These are phyloP conservation scores for Calonectria hongkongensis DNA, from an alignment of 2,329 filamentous ascomycete species.

Conservation along the genomic window DNA sequence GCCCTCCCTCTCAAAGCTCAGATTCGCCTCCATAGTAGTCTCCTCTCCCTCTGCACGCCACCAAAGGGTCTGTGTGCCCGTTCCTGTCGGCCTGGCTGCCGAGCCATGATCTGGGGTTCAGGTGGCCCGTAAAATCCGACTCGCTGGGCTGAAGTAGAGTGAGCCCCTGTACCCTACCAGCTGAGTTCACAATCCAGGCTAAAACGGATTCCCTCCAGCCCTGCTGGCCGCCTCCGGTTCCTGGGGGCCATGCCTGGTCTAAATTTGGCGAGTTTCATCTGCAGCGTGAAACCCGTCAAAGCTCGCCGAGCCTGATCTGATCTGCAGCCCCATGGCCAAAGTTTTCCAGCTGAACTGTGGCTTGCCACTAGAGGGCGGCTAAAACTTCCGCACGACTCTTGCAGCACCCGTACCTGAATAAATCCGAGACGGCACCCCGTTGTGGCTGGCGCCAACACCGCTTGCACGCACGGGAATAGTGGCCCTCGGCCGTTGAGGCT, in stretches of 20 bases:
- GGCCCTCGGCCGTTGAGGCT: background rate
- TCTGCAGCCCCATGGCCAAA: background rate
- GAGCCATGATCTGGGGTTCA: conserved; percentile 19
- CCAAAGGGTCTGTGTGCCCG: conserved; percentile 1
- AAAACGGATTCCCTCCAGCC: background rate
- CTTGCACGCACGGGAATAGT: background rate
- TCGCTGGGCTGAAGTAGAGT: conserved; percentile 16
- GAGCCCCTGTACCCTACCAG: conserved; percentile 10
- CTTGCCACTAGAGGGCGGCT: background rate
- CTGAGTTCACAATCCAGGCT: background rate
- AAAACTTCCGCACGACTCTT: background rate
- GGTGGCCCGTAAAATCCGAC: conserved; percentile 2
- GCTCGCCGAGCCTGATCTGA: background rate
- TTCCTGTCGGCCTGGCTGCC: background rate
- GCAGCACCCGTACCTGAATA: background rate
- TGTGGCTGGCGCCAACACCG: background rate
- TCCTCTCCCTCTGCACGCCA: background rate
- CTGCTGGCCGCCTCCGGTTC: background rate
- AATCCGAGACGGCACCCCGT: background rate
- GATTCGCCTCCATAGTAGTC: background rate
- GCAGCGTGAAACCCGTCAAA: background rate
- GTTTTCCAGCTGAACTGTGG: background rate
- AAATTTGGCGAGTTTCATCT: conserved; percentile 2
- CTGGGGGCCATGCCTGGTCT: conserved; percentile 7
- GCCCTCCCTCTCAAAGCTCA: background rate